A percentile compares a stretch with the other conserved stretches of the same genome.
Evolutionary conservation across 2,329 filamentous ascomycete species (phyloP).

Genomic region (Sporothrix protearum): DNA sequence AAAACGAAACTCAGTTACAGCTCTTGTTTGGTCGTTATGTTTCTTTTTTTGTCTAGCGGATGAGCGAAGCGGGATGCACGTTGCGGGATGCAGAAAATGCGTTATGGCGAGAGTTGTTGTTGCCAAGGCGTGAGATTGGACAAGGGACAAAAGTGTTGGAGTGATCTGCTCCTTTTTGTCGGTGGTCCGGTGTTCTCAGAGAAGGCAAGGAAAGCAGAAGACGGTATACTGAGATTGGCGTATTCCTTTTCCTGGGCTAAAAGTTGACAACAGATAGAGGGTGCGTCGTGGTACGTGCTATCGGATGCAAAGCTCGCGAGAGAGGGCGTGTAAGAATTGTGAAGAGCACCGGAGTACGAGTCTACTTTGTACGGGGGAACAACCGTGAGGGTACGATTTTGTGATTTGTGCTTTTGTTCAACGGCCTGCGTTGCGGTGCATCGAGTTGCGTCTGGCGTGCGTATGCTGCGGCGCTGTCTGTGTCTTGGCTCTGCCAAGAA

Average conservation of each 20-base stretch:
- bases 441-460: constrained; percentile 7
- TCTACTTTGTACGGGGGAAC: background rate
- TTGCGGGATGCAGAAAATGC: background rate
- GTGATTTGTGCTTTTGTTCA: too few species aligned
- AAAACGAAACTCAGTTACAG: background rate
- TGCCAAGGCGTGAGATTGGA: constrained; percentile 13
- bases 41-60: background rate
- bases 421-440: constrained; percentile 6
- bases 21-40: background rate
- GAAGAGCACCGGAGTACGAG: background rate
- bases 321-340: background rate
- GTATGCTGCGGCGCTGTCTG: background rate
- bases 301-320: background rate
- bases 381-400: background rate
- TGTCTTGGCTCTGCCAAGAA: constrained; percentile 2
- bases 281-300: background rate
- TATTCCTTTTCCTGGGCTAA: background rate
- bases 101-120: background rate
- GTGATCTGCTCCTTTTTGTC: background rate
- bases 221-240: background rate
- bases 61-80: background rate
- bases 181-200: background rate
- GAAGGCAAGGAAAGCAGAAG: background rate
- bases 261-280: background rate
- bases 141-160: background rate